A percentile compares a stretch with the other conserved stretches of the same genome.
Evolutionary conservation across 2,329 filamentous ascomycete genomes (phyloP).

Genomic region (Septoria petroselini): DNA sequence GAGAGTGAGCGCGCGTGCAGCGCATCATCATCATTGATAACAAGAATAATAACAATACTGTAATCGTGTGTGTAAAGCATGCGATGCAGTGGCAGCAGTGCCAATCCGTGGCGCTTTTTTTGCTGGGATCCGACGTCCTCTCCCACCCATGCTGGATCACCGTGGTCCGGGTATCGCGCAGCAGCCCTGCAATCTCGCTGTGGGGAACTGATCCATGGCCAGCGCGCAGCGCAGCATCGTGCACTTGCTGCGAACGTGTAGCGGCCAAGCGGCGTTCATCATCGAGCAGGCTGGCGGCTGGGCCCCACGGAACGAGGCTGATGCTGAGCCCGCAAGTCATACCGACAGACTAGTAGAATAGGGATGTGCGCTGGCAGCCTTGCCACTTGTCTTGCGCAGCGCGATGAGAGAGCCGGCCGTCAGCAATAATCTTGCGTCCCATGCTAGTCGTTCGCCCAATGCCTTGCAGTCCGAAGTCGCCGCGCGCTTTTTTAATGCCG

Average conservation of each 20-base stretch:
- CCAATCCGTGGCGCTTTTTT: too few relatives aligned
- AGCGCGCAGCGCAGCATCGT: conserved; percentile 15
- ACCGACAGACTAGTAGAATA: too few relatives aligned
- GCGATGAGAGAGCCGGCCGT: too few relatives aligned
- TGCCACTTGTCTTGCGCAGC: conserved; percentile 14
- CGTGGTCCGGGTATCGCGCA: conserved; percentile 7
- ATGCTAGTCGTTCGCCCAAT: conserved; percentile 21
- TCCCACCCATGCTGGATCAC: not conserved
- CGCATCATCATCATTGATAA: too few relatives aligned
- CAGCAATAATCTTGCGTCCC: conserved; percentile 27
- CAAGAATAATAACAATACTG: too few relatives aligned
- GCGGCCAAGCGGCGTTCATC: too few relatives aligned
- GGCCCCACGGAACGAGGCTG: conserved; percentile 17
- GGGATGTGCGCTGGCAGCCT: conserved; percentile 15
- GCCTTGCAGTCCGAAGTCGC: conserved; percentile 24
- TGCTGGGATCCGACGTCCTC: too few relatives aligned
- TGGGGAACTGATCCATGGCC: conserved; percentile 16
- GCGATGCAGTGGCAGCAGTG: conserved; percentile 4
- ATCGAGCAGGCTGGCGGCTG: too few relatives aligned
- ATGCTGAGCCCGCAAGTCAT: conserved; percentile 22
- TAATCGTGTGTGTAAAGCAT: conserved; percentile 11
- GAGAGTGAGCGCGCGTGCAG: not conserved
- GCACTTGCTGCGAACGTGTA: conserved; percentile 14
- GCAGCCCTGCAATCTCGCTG: conserved; percentile 20
- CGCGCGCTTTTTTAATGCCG: conserved; percentile 18